phyloP scores from a whole-genome alignment of 2,329 filamentous ascomycete species.

The Colletotrichum noveboracense region DNA sequence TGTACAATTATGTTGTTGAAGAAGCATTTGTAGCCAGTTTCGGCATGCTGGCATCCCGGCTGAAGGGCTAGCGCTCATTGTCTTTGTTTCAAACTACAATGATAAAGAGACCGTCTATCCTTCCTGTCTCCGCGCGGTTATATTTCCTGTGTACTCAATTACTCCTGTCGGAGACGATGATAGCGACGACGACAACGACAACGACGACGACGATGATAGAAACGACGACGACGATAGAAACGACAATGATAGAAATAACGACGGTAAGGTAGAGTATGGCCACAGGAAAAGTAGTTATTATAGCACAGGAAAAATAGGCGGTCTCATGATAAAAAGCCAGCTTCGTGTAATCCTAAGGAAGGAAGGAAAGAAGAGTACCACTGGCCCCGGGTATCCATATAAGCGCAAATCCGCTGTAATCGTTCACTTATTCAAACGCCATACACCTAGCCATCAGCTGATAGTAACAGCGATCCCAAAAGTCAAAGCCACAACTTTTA shows the following conservation, averaged over 20 bases:
- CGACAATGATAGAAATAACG: too few species aligned
- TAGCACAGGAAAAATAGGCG: too few species aligned
- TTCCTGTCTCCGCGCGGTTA: too few species aligned
- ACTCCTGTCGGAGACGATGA: too few species aligned
- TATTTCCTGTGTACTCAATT: too few species aligned
- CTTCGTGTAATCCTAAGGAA: not conserved
- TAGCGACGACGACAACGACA: too few species aligned
- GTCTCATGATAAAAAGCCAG: not conserved
- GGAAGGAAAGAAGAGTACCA: not conserved
- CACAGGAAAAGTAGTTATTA: too few species aligned
- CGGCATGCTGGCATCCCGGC: not conserved
- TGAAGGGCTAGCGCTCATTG: not conserved
- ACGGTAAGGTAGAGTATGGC: too few species aligned
- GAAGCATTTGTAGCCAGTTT: not conserved
- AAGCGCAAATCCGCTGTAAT: not conserved
- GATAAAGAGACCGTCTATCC: rapidly evolving
- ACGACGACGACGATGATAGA: too few species aligned
- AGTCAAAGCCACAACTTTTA: not conserved
- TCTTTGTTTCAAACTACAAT: not conserved
- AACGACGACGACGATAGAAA: too few species aligned
- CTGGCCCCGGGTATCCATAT: not conserved
- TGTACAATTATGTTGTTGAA: not conserved
- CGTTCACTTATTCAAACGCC: not conserved
- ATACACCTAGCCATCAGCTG: not conserved
- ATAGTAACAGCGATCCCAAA: not conserved